Evolutionary conservation across 768 basidiomycete genomes (phyloP).

Genomic region (Ramaria sp.): DNA sequence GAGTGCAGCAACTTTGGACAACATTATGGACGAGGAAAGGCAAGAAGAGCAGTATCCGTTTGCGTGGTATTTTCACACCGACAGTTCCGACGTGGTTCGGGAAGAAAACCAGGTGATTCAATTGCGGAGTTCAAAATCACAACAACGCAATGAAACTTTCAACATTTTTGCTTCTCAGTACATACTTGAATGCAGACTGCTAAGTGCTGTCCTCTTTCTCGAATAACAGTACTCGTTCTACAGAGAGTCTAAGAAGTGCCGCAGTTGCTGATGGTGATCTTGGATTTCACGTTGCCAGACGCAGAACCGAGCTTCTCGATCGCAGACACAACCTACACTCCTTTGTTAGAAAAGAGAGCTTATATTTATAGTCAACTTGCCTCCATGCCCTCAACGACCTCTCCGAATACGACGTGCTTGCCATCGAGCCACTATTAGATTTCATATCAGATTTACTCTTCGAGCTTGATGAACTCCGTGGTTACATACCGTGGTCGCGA

Average conservation of each 20-base stretch:
- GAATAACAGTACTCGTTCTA: background rate
- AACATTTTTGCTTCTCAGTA: background rate
- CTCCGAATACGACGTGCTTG: constrained; percentile 83
- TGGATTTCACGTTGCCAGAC: constrained; percentile 30
- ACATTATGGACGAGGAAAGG: background rate
- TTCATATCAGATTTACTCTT: background rate
- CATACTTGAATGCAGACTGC: background rate
- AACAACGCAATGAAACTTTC: background rate
- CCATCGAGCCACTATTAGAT: constrained; percentile 60
- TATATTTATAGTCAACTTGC: constrained; percentile 11
- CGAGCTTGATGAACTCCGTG: background rate
- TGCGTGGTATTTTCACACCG: background rate
- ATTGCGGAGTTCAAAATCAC: background rate
- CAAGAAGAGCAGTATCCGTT: background rate
- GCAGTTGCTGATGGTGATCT: constrained; percentile 41
- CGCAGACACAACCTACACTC: constrained; percentile 24
- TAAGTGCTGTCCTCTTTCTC: background rate
- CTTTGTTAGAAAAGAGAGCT: background rate
- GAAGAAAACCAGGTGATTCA: background rate
- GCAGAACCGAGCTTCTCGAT: constrained; percentile 31
- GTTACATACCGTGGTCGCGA: constrained; percentile 29
- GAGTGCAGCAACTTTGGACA: constrained; percentile 3
- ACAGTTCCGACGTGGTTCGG: background rate
- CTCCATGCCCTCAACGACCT: constrained; percentile 58
- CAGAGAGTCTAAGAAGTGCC: constrained; percentile 33